phyloP scores from a whole-genome alignment of 768 basidiomycete species.

The Tulasnella sp. region DNA sequence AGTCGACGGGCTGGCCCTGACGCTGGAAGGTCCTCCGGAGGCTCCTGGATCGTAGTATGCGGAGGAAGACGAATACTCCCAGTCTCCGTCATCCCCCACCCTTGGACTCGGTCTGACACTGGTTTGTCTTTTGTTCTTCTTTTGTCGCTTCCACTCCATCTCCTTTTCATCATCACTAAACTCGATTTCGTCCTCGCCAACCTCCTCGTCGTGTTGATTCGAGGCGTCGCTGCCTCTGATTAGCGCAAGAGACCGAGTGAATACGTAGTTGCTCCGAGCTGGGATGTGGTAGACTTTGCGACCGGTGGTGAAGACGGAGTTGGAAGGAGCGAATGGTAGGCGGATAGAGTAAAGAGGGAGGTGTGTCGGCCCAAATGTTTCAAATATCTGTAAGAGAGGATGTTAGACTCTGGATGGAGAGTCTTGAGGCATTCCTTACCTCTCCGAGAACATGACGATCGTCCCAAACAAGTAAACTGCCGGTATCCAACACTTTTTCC shows the following conservation, averaged over 20 bases:
- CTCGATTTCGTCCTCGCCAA: slow-evolving; percentile 82
- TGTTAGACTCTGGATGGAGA: background rate
- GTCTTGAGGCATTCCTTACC: slow-evolving; percentile 48
- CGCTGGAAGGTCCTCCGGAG: background rate
- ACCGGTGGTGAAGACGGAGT: slow-evolving; percentile 46
- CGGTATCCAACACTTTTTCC: slow-evolving; percentile 73
- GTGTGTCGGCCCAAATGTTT: slow-evolving; percentile 91
- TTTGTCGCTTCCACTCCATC: slow-evolving; percentile 58
- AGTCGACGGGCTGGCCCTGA: slow-evolving; percentile 31
- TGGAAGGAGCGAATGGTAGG: slow-evolving; percentile 62
- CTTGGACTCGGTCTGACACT: slow-evolving; percentile 28
- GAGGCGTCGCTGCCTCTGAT: slow-evolving; percentile 90
- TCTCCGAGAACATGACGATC: slow-evolving; percentile 88
- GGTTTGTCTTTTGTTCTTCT: slow-evolving; percentile 49
- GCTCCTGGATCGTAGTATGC: slow-evolving; percentile 13
- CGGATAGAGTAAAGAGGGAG: slow-evolving; percentile 87
- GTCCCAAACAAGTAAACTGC: slow-evolving; percentile 84
- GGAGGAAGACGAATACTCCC: background rate
- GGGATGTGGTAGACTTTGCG: slow-evolving; percentile 72
- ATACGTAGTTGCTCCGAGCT: slow-evolving; percentile 75
- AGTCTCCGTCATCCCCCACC: background rate
- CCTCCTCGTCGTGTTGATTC: slow-evolving; percentile 92
- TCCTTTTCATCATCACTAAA: slow-evolving; percentile 96
- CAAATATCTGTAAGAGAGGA: slow-evolving; percentile 60
- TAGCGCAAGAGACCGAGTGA: slow-evolving; percentile 55